These are phyloP conservation scores for Incumbomyces delicatus DNA, from an alignment of 2,329 filamentous ascomycete species.

Conservation along the genomic window DNA sequence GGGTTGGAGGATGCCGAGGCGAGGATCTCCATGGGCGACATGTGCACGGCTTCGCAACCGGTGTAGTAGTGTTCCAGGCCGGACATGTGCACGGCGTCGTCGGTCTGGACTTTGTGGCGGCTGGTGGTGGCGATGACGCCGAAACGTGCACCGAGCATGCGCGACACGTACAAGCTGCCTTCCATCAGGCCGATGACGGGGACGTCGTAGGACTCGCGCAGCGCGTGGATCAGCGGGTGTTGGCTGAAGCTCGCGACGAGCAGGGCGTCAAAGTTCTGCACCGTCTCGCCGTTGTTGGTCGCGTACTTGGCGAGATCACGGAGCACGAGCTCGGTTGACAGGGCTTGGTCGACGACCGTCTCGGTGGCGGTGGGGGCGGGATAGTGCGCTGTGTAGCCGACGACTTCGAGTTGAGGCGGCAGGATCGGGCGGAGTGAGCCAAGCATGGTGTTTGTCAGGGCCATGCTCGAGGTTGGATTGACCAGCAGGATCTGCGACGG, in stretches of 20 bases:
- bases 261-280: constrained; percentile 36
- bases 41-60: constrained; percentile 32
- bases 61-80: constrained; percentile 35
- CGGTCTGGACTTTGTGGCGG: constrained; percentile 32
- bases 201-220: constrained; percentile 37
- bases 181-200: constrained; percentile 45
- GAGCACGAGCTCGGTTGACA: constrained; percentile 41
- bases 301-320: constrained; percentile 34
- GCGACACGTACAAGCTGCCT: constrained; percentile 39
- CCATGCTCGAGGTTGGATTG: constrained; percentile 40
- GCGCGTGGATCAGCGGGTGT: constrained; percentile 37
- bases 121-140: constrained; percentile 36
- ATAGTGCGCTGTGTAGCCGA: constrained; percentile 42
- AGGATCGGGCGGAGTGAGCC: constrained; percentile 34
- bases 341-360: constrained; percentile 39
- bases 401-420: constrained; percentile 38
- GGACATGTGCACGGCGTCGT: constrained; percentile 33
- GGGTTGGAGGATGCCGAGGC: constrained; percentile 25
- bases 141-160: constrained; percentile 40
- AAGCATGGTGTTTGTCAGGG: constrained; percentile 41
- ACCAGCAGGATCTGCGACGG: constrained; percentile 33
- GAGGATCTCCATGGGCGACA: constrained; percentile 39
- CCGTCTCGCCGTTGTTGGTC: constrained; percentile 26
- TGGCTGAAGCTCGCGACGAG: constrained; percentile 42
- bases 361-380: constrained; percentile 44